Evolutionary conservation across 352 stramenopile species (phyloP).

Genomic region (Globisporangium canariense): DNA sequence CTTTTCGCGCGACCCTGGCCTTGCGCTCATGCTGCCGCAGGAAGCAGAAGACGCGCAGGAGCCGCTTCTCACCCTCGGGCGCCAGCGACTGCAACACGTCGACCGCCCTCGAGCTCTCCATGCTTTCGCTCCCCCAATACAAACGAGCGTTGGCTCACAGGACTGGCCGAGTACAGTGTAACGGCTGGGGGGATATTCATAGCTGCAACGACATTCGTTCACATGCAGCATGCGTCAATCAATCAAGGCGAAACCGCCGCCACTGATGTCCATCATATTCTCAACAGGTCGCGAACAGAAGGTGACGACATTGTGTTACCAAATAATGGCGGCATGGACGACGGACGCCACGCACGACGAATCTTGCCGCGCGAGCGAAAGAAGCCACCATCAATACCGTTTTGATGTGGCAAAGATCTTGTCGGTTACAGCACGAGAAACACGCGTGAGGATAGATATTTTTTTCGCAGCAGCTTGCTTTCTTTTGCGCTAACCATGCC

Average conservation of each 20-base stretch:
- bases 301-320: no score
- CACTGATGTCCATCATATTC: background rate
- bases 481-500: no score
- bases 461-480: no score
- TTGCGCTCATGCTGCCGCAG: conserved; percentile 60
- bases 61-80: conserved; percentile 36
- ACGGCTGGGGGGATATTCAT: background rate
- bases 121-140: background rate
- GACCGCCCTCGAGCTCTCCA: conserved; percentile 21
- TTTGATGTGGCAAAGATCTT: no score
- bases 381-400: no score
- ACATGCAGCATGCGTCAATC: background rate
- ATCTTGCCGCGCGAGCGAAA: no score
- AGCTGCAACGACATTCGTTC: background rate
- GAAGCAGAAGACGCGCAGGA: conserved; percentile 52
- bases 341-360: no score
- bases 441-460: no score
- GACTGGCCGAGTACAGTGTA: background rate
- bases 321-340: no score
- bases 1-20: conserved; percentile 32
- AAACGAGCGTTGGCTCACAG: background rate
- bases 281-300: background rate
- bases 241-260: no score
- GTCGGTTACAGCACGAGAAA: no score
- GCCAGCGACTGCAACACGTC: conserved; percentile 28